Percentiles rank a stretch among this genome's conserved stretches.
Evolutionary conservation across 345 rosid genomes (phyloP).

Genomic region (Abelmoschus esculentus): DNA sequence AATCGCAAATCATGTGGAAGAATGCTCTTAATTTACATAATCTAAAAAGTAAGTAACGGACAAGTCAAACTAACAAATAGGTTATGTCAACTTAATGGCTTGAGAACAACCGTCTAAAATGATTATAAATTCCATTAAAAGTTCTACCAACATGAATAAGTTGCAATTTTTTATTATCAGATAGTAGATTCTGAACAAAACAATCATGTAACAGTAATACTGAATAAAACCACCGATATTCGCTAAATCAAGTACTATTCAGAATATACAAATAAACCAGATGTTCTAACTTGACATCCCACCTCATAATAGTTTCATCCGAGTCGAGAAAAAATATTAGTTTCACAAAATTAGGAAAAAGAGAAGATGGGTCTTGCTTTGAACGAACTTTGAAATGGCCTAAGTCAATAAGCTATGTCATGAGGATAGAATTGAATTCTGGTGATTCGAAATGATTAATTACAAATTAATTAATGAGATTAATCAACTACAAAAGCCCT

Average conservation of each 20-base stretch:
- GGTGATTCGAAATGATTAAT: background rate
- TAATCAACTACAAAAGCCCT: background rate
- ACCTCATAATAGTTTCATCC: background rate
- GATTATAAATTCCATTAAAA: background rate
- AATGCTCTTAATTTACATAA: background rate
- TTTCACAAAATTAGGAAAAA: background rate
- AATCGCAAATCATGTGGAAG: slow-evolving; percentile 7
- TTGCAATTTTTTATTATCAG: background rate
- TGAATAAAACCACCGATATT: background rate
- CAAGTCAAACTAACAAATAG: background rate
- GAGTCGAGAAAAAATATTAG: background rate
- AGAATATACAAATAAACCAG: background rate
- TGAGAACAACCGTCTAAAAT: background rate
- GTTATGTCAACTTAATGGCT: background rate
- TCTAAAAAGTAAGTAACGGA: background rate
- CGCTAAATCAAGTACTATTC: background rate
- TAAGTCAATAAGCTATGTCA: background rate
- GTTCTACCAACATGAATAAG: background rate
- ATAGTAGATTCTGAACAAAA: background rate
- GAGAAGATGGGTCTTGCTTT: background rate
- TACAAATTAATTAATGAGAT: background rate
- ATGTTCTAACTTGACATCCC: background rate
- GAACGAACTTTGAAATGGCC: background rate
- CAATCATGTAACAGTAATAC: background rate
- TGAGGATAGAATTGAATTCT: background rate